Conservation (phyloP, 2,329 filamentous ascomycete species). For the Xenoacremonium recifei region DNA sequence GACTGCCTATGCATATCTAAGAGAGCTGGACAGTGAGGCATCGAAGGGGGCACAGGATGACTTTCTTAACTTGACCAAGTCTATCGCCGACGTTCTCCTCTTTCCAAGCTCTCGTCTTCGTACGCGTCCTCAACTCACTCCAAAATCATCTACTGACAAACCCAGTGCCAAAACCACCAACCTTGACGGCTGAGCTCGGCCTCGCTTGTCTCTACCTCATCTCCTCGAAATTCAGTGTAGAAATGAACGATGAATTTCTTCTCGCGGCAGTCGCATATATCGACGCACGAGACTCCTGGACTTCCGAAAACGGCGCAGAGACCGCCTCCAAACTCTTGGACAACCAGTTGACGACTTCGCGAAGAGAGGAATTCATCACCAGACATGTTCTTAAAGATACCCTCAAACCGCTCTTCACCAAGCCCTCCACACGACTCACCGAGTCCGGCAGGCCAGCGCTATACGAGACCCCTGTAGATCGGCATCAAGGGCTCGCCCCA, state of each 20-base stretch:
- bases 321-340: conserved; percentile 33
- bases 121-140: no score
- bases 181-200: conserved; percentile 21
- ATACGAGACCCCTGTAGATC: conserved; percentile 14
- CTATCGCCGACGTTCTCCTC: no score
- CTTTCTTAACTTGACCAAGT: no score
- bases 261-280: conserved; percentile 32
- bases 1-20: no score
- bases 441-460: conserved; percentile 28
- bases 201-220: conserved; percentile 29
- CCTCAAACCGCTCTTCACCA: conserved; percentile 66
- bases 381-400: conserved; percentile 59
- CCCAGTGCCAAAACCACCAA: background rate
- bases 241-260: conserved; percentile 21
- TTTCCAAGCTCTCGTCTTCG: no score
- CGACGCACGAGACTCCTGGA: conserved; percentile 36
- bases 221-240: conserved; percentile 4
- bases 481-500: conserved; percentile 3
- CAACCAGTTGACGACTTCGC: conserved; percentile 17
- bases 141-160: no score
- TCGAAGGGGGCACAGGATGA: no score
- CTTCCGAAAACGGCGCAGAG: conserved; percentile 28
- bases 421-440: conserved; percentile 43
- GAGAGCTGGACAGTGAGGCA: no score
- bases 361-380: conserved; percentile 42